Evolutionary conservation across 805 yeast genomes (phyloP), one percentile per base, ranked within the genome.

Genomic region (Pichia thaimueangensis): DNA sequence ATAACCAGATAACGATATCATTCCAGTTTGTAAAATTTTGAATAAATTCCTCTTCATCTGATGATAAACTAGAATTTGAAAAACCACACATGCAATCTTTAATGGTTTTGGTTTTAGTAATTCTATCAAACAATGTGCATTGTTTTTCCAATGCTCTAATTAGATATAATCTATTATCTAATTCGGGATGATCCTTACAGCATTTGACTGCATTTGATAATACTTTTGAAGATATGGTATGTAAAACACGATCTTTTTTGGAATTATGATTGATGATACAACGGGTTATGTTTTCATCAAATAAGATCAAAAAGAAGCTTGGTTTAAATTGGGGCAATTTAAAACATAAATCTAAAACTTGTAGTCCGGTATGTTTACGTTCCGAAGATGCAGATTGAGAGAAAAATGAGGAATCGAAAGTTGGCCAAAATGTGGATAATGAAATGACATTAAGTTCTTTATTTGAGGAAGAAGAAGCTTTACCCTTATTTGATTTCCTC

Each of bases 311-410:
- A 9, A 52, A 53, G 13, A 45, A 20, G 27, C 42, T 29, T 1
- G 54, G 38, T 21, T 59, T 34, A 1, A 34, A 30, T 6, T 50
- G 51, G 21, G 52, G 31, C 17, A 38, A 38, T 29, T 43, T 33
- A 60, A 56, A 6, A 80, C 57, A 69, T 39, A 70, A 65, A 32
- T 64, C 69, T 47, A 89, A 78, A 10, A 88, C 73, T 51, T 84
- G 84, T 53, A 89, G 78, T 0, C 96, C 97, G 74, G 86, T 76
- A 60, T 73, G 85, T 59, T 89, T 91, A 44, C 96, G 70, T 59
- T 89, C 97, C 25, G 81, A 76, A 1, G 96, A 87, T 0, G 96
- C 71, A 49, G 80, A 77, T 29, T 76, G 78, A 5, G 85, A 69
- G 52, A 91, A 89, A 46, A 85, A 76, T 4, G 83, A 73, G 53